Evolutionary conservation across 352 stramenopile genomes (phyloP), one percentile per base, ranked within the genome.

Genomic region (Phytophthora capsici): DNA sequence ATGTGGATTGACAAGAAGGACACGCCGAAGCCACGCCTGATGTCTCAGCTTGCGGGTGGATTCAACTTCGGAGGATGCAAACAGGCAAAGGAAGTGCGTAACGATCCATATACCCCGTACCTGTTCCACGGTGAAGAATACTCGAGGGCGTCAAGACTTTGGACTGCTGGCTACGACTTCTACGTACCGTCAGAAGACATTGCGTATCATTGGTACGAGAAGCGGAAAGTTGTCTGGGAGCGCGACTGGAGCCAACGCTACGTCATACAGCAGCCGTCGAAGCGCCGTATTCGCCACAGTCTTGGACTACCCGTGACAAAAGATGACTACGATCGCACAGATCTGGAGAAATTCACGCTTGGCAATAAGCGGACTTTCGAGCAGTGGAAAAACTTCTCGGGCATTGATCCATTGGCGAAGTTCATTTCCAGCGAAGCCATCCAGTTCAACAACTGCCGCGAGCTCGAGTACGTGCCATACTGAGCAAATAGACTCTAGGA

Each of bases 101-200:
- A 90, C 55, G 86, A 94, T 63, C 86, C 86, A 36, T 78, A 90
- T 62, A 93, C 86, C 17, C 86, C 82, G 34, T 93, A 85, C 51
- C 69, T 94, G 10, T 94, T 93, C 59, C 84, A 93, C 23, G 86
- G 86, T 34, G 84, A 94, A 49, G 86, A 94, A 62, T 94, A 92
- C 74, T 92, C 84, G n/a, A 80, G 84, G 20, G 84, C 84, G 0
- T 71, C 84, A 23, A 82, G 86, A 16, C 73, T 94, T 17, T 94
- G 86, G 86, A 94, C 86, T 43, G 52, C 68, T 22, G 86, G 86
- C 16, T 94, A 90, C 67, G 86, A 94, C 65, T 92, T 94, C 36
- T 94, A 94, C 57, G 76, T 81, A 36, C 86, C 86, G 2, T 79
- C 65, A 2, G 82, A 91, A 46, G 82, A 93, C 64, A 77, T 91